Base-by-base conservation (phyloP, 1,139 yeast species). In the Torulaspora pretoriensis region DNA sequence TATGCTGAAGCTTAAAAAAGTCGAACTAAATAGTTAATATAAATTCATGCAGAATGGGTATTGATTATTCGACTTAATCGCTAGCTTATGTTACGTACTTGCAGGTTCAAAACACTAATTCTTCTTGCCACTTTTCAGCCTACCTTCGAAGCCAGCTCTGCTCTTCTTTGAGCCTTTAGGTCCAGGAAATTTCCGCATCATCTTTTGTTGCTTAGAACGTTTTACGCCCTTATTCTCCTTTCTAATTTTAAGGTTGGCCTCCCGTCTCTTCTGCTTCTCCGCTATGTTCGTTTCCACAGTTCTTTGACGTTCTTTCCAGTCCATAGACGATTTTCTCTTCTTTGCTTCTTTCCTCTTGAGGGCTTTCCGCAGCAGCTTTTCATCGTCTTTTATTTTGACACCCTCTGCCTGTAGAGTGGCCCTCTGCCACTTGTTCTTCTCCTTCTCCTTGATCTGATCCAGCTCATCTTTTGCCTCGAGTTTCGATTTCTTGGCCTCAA, bases 401-500 rank as follows among this genome's bases (percentile, higher is more conserved):
- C 98, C 98, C 67, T 89, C 96, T 3, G 95, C 90, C 60, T 84
- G 92, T 27, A 84, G 75, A 70, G 90, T 73, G 14, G 94, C 87
- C 55, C 78, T 75, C 57, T 78, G 81, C 99, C 99, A 92, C 58
- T 82, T 80, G 31, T 80, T 83, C 59, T 89, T 88, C 52, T 84
- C 88, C 47, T 75, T 76, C 28, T 75, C 68, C 48, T 76, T 75
- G 30, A 72, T 70, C 59, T 78, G 81, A 51, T 85, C 81, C 40
- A 83, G 86, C 16, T 77, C 78, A 48, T 81, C 81, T 61, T 88
- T 67, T 38, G 70, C 64, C 13, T 77, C 75, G 27, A 87, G 57
- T 59, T 80, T 83, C 27, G 74, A 74, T 61, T 84, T 85, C 67
- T 86, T 86, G 50, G 77, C 76, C 61, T 89, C 95, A 31, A 89